Conservation (phyloP, 257 asterid genomes). For the Eucommia ulmoides region DNA sequence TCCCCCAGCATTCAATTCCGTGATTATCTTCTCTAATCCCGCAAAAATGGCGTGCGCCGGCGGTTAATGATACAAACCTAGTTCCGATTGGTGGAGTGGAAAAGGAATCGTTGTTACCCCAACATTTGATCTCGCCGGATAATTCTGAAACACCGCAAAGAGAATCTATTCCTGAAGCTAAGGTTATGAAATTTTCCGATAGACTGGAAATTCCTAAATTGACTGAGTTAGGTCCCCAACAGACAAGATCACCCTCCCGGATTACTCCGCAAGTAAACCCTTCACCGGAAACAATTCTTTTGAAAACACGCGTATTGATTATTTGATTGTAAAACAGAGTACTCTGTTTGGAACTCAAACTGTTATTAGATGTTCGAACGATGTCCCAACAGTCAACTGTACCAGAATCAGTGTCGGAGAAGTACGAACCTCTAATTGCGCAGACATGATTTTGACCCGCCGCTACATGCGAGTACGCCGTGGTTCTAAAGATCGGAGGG, state of each 20-base stretch:
- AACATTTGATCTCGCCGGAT: slow-evolving; percentile 57
- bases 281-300: slow-evolving; percentile 64
- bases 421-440: slow-evolving; percentile 67
- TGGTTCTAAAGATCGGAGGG: slow-evolving; percentile 29
- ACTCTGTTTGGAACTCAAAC: slow-evolving; percentile 32
- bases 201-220: slow-evolving; percentile 23
- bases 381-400: slow-evolving; percentile 86
- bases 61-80: slow-evolving; percentile 52
- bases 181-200: slow-evolving; percentile 22
- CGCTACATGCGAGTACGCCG: slow-evolving; percentile 56
- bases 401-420: slow-evolving; percentile 42
- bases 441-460: slow-evolving; percentile 81
- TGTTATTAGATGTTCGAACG: slow-evolving; percentile 18
- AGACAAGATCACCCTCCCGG: slow-evolving; percentile 44
- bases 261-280: slow-evolving; percentile 68
- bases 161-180: slow-evolving; percentile 52
- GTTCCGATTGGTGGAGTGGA: slow-evolving; percentile 35
- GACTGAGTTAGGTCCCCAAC: slow-evolving; percentile 74
- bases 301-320: slow-evolving; percentile 24
- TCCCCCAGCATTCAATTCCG: slow-evolving; percentile 86
- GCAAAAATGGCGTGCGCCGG: slow-evolving; percentile 67
- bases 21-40: slow-evolving; percentile 79
- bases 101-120: slow-evolving; percentile 40
- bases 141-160: slow-evolving; percentile 53
- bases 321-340: slow-evolving; percentile 32